Evolutionary conservation across 352 stramenopile genomes (phyloP).

Genomic region (Aphanomyces euteiches): DNA sequence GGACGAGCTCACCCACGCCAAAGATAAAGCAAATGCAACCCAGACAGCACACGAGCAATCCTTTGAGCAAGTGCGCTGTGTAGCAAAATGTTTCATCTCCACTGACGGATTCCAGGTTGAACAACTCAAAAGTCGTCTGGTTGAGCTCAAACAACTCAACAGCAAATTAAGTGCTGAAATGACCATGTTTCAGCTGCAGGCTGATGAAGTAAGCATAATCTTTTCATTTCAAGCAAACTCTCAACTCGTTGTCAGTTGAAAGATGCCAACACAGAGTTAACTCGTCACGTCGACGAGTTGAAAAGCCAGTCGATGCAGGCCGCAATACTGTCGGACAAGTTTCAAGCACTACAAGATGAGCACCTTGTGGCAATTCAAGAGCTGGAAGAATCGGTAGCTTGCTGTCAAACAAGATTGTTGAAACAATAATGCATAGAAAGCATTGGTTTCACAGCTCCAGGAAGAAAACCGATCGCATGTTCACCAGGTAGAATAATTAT

Average conservation of each 20-base stretch:
- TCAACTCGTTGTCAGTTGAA: slow-evolving; percentile 4
- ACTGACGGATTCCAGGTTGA: not conserved
- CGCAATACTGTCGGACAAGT: not conserved
- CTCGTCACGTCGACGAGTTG: not conserved
- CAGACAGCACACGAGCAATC: too few relatives aligned
- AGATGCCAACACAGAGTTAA: slow-evolving; percentile 10
- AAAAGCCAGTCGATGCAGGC: not conserved
- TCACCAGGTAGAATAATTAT: not conserved
- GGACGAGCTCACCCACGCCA: not conserved
- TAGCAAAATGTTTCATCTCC: too few relatives aligned
- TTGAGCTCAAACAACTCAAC: slow-evolving; percentile 9
- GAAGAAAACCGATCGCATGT: not conserved
- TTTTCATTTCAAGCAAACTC: not conserved
- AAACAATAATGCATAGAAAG: not conserved
- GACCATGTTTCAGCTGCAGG: not conserved
- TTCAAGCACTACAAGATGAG: slow-evolving; percentile 11
- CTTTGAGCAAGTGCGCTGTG: too few relatives aligned
- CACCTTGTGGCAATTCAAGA: not conserved
- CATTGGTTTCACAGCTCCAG: not conserved
- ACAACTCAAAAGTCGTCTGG: not conserved
- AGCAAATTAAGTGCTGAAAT: not conserved
- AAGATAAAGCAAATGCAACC: not conserved
- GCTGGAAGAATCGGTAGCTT: not conserved
- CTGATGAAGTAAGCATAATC: slow-evolving; percentile 10
- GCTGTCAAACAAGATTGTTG: not conserved